Percentiles rank a stretch among this genome's conserved stretches.
These are phyloP conservation scores for Ascochyta rabiei DNA, from an alignment of 2,329 filamentous ascomycete species.

Conservation along the genomic window DNA sequence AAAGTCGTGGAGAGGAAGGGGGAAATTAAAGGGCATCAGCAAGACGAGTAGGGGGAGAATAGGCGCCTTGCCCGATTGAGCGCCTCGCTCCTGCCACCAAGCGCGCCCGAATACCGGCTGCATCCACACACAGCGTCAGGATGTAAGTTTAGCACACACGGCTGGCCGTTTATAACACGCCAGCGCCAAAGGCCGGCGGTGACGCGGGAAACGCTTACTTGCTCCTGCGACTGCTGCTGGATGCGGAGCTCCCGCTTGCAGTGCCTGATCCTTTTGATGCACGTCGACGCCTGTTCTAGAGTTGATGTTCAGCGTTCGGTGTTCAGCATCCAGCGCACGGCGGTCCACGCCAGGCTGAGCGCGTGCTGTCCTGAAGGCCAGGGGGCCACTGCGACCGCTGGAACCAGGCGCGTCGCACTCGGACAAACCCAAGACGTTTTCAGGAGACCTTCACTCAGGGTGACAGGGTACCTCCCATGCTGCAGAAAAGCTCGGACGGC, in stretches of 20 bases:
- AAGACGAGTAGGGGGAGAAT: slow-evolving; percentile 31
- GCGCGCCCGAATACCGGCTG: slow-evolving; percentile 13
- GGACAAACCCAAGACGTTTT: slow-evolving; percentile 13
- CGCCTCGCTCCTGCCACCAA: slow-evolving; percentile 16
- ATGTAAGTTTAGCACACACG: slow-evolving; percentile 23
- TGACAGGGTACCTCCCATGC: slow-evolving; percentile 3
- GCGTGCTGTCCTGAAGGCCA: slow-evolving; percentile 13
- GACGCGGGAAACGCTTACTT: slow-evolving; percentile 25
- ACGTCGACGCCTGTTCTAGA: not conserved
- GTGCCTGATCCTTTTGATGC: slow-evolving; percentile 2
- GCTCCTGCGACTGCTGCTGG: slow-evolving; percentile 21
- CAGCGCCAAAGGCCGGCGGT: slow-evolving; percentile 26
- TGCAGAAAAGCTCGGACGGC: too few species aligned
- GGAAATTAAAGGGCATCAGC: slow-evolving; percentile 44
- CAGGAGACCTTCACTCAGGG: slow-evolving; percentile 30
- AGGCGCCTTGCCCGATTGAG: slow-evolving; percentile 24
- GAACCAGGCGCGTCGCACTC: slow-evolving; percentile 15
- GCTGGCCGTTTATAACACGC: slow-evolving; percentile 31
- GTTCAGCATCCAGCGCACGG: not conserved
- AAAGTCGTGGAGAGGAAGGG: slow-evolving; percentile 39
- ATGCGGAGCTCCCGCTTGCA: slow-evolving; percentile 13
- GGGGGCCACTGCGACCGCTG: slow-evolving; percentile 1
- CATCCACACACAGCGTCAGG: slow-evolving; percentile 19
- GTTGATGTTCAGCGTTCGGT: not conserved
- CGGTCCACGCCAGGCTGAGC: slow-evolving; percentile 1